These are phyloP conservation scores for Tephrocybe sp. DNA, from an alignment of 768 basidiomycete species.

Conservation along the genomic window DNA sequence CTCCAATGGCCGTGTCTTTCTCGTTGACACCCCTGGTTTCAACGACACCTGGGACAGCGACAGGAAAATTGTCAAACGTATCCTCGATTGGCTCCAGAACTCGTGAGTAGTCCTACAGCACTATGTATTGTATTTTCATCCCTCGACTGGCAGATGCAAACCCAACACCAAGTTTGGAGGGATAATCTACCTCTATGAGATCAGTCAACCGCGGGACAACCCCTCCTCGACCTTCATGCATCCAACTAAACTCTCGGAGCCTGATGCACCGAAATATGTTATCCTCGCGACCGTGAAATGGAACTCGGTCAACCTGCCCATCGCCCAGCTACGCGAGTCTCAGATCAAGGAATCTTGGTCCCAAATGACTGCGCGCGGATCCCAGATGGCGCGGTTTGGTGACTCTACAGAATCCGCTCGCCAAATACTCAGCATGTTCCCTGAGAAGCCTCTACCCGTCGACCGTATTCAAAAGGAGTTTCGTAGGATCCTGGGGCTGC, in stretches of 20 bases:
- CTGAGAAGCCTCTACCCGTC: slow-evolving; percentile 3
- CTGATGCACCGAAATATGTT: slow-evolving; percentile 8
- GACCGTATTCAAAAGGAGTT: slow-evolving; percentile 13
- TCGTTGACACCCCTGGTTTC: slow-evolving; percentile 33
- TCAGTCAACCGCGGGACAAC: slow-evolving; percentile 13
- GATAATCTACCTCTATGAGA: slow-evolving; percentile 13
- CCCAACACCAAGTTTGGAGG: slow-evolving; percentile 13
- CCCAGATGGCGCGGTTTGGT: slow-evolving; percentile 9
- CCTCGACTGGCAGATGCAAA: slow-evolving; percentile 7
- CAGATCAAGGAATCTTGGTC: slow-evolving; percentile 11
- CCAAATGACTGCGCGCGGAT: slow-evolving; percentile 7
- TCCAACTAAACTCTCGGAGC: slow-evolving; percentile 13
- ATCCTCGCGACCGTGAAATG: slow-evolving; percentile 13
- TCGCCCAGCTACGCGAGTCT: slow-evolving; percentile 10
- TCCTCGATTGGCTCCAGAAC: slow-evolving; percentile 25
- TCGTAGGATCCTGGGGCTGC: slow-evolving; percentile 4
- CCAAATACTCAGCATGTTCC: slow-evolving; percentile 8
- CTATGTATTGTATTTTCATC: neutral
- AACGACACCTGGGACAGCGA: slow-evolving; percentile 25
- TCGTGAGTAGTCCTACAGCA: slow-evolving; percentile 16
- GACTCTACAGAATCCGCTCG: slow-evolving; percentile 9
- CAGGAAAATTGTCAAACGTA: slow-evolving; percentile 19
- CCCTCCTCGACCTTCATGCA: slow-evolving; percentile 12
- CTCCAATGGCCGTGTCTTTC: slow-evolving; percentile 18
- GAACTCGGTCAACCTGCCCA: neutral